These are phyloP conservation scores for Fusarium nematophilum DNA, from an alignment of 2,329 filamentous ascomycete genomes.

Conservation along the genomic window DNA sequence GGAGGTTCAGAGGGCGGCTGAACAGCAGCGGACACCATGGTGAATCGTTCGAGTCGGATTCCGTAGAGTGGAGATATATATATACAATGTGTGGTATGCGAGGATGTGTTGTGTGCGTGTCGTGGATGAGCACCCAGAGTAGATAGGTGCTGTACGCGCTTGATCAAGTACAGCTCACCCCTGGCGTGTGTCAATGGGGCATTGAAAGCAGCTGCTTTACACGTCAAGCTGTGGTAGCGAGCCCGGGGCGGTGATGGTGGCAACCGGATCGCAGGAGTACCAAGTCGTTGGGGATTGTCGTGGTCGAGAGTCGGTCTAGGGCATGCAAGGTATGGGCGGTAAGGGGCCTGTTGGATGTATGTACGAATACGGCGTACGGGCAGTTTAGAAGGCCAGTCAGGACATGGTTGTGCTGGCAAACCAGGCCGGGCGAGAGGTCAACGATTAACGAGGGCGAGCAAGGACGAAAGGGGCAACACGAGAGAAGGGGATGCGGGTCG, in stretches of 20 bases:
- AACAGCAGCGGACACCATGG: slow-evolving; percentile 32
- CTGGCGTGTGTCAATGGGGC: slow-evolving; percentile 40
- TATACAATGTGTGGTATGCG: slow-evolving; percentile 16
- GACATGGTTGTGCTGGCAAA: slow-evolving; percentile 28
- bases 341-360: slow-evolving; percentile 12
- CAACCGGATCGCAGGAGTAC: slow-evolving; percentile 31
- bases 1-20: slow-evolving; percentile 33
- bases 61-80: slow-evolving; percentile 34
- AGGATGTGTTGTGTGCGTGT: slow-evolving; percentile 23
- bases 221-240: slow-evolving; percentile 34
- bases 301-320: slow-evolving; percentile 36
- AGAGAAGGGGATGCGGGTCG: slow-evolving; percentile 2
- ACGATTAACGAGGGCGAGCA: slow-evolving; percentile 1
- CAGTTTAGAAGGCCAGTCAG: slow-evolving; percentile 20
- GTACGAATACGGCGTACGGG: slow-evolving; percentile 22
- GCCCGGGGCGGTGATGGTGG: slow-evolving; percentile 33
- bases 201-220: slow-evolving; percentile 36
- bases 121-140: slow-evolving; percentile 14
- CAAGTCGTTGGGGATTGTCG: slow-evolving; percentile 36
- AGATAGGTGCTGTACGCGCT: slow-evolving; percentile 19
- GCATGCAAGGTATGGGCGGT: slow-evolving; percentile 34
- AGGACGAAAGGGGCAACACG: slow-evolving; percentile 9
- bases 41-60: slow-evolving; percentile 15
- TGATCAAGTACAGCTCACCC: slow-evolving; percentile 31
- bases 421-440: slow-evolving; percentile 14